phyloP scores from a whole-genome alignment of 345 rosid species.

The Salix exigua region DNA sequence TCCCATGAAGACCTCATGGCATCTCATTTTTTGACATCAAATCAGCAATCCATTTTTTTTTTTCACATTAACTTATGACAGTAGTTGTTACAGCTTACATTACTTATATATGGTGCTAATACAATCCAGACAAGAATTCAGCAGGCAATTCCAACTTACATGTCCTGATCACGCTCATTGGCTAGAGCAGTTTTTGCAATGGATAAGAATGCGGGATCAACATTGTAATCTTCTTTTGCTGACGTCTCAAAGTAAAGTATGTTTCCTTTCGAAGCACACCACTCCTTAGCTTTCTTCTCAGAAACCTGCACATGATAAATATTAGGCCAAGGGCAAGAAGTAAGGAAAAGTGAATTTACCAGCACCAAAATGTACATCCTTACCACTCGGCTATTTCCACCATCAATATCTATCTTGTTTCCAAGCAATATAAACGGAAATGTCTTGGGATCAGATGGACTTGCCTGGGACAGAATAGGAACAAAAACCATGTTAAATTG shows the following conservation, averaged over 20 bases:
- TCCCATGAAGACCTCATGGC: not conserved
- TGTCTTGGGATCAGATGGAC: conserved; percentile 61
- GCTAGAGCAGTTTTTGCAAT: conserved; percentile 84
- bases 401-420: conserved; percentile 96
- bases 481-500: conserved; percentile 15
- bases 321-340: conserved; percentile 1
- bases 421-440: conserved; percentile 92
- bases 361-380: conserved; percentile 15
- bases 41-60: not conserved
- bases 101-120: not conserved
- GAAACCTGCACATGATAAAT: conserved; percentile 56
- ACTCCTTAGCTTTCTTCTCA: conserved; percentile 94
- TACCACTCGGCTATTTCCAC: conserved; percentile 99
- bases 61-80: not conserved
- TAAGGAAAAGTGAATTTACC: not conserved
- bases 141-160: conserved; percentile 47
- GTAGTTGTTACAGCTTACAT: not conserved
- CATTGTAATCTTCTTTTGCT: conserved; percentile 91
- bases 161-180: conserved; percentile 79
- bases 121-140: not conserved
- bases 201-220: conserved; percentile 72
- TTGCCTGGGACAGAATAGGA: conserved; percentile 52
- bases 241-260: conserved; percentile 92
- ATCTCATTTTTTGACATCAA: not conserved
- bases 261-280: conserved; percentile 89